Conservation (phyloP, 2,329 filamentous ascomycete species). For the Periconia digitata region DNA sequence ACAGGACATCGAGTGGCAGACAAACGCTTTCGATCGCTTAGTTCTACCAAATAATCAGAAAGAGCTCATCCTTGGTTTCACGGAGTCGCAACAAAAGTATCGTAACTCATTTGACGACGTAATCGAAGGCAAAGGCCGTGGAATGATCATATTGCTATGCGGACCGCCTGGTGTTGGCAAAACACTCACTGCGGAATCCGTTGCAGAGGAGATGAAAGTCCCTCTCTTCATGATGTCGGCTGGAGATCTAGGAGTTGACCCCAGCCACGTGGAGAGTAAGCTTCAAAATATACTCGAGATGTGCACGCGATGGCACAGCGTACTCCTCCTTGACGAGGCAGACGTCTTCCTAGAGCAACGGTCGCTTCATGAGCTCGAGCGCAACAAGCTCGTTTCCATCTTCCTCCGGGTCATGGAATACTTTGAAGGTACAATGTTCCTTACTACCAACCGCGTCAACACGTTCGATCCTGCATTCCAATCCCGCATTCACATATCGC, state of each 20-base stretch:
- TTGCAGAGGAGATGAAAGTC: slow-evolving; percentile 53
- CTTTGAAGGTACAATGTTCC: slow-evolving; percentile 42
- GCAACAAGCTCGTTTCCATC: slow-evolving; percentile 32
- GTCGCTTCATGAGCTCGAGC: slow-evolving; percentile 27
- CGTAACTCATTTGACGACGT: slow-evolving; percentile 27
- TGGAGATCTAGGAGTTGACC: slow-evolving; percentile 52
- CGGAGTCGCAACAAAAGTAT: slow-evolving; percentile 29
- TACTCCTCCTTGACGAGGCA: slow-evolving; percentile 55
- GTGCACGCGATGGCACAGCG: slow-evolving; percentile 52
- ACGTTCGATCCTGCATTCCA: slow-evolving; percentile 52
- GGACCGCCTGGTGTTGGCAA: slow-evolving; percentile 59
- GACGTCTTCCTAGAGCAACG: slow-evolving; percentile 39
- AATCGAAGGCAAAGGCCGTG: slow-evolving; percentile 53
- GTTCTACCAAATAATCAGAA: slow-evolving; percentile 34
- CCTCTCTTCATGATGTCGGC: slow-evolving; percentile 55
- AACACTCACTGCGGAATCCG: slow-evolving; percentile 45
- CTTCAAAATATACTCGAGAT: slow-evolving; percentile 52
- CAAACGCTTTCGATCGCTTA: slow-evolving; percentile 29
- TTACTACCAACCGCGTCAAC: slow-evolving; percentile 46
- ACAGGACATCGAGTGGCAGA: slow-evolving; percentile 34
- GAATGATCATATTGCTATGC: slow-evolving; percentile 54
- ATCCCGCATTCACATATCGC: slow-evolving; percentile 50
- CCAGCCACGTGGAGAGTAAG: slow-evolving; percentile 46
- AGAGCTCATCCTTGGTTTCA: slow-evolving; percentile 36
- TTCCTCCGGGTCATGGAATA: slow-evolving; percentile 47